Conservation (phyloP, 345 rosid genomes). For the Jatropha curcas region DNA sequence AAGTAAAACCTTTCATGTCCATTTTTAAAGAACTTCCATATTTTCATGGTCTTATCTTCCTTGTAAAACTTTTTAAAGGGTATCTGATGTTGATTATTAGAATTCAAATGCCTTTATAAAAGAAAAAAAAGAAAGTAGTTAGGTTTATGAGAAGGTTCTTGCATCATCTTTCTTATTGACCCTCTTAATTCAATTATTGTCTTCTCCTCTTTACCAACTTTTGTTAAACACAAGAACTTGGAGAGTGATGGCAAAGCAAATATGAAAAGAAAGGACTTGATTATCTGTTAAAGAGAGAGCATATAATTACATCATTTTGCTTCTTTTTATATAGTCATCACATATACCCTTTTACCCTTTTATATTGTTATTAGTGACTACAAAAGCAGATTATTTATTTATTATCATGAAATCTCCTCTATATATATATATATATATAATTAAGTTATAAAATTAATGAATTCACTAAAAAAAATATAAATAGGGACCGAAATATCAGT, state of each 20-base stretch:
- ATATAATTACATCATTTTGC: background rate
- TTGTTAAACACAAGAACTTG: slow-evolving; percentile 11
- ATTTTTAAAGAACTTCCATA: too few species aligned
- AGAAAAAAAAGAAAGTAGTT: background rate
- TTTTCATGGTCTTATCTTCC: background rate
- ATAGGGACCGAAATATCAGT: too few species aligned
- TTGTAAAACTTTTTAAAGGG: background rate
- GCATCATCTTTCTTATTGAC: background rate
- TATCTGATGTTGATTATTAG: background rate
- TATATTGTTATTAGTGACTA: too few species aligned
- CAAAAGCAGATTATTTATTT: too few species aligned
- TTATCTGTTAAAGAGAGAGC: background rate
- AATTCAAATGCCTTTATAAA: background rate
- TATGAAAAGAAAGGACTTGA: background rate
- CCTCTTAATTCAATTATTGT: slow-evolving; percentile 27
- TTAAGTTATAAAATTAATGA: too few species aligned
- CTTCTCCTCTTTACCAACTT: slow-evolving; percentile 21
- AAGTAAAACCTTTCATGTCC: background rate
- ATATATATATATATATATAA: too few species aligned
- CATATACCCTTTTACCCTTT: background rate
- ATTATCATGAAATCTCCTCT: too few species aligned
- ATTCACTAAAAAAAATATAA: too few species aligned
- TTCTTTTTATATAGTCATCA: background rate
- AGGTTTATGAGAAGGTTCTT: slow-evolving; percentile 13
- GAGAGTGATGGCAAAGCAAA: background rate